phyloP scores from a whole-genome alignment of 108 stramenopile species.

The Cyclotella cryptica region DNA sequence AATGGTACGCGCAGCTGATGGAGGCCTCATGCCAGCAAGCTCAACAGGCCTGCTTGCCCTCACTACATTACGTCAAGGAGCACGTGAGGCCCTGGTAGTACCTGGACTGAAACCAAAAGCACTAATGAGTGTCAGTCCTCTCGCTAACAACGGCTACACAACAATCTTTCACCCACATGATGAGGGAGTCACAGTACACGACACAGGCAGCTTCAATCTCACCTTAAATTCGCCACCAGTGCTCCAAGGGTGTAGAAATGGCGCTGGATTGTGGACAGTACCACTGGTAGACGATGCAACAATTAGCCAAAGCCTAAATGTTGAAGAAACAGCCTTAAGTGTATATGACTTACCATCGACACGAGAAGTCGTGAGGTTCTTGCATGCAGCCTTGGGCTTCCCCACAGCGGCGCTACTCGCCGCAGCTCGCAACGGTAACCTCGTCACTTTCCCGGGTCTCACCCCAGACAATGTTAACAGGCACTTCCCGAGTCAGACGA shows the following conservation, averaged over 20 bases:
- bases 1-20: neutral
- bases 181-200: conserved; percentile 1
- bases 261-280: conserved; percentile 1
- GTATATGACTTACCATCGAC: conserved; percentile 14
- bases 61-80: neutral
- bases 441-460: conserved; percentile 36
- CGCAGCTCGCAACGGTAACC: conserved; percentile 25
- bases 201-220: conserved; percentile 7
- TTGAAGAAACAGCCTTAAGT: conserved; percentile 1
- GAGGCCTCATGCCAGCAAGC: conserved; percentile 5
- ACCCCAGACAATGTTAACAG: neutral
- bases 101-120: conserved; percentile 14
- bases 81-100: conserved; percentile 11
- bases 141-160: conserved; percentile 9
- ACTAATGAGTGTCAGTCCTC: conserved; percentile 2
- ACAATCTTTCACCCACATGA: neutral
- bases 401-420: conserved; percentile 33
- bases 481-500: conserved; percentile 9
- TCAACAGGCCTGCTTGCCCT: neutral
- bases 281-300: conserved; percentile 2
- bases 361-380: conserved; percentile 29
- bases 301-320: conserved; percentile 8
- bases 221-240: conserved; percentile 7
- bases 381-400: conserved; percentile 42
- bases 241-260: conserved; percentile 1